phyloP scores from a whole-genome alignment of 495 filamentous ascomycete genomes.

The Eremomyces bilateralis region DNA sequence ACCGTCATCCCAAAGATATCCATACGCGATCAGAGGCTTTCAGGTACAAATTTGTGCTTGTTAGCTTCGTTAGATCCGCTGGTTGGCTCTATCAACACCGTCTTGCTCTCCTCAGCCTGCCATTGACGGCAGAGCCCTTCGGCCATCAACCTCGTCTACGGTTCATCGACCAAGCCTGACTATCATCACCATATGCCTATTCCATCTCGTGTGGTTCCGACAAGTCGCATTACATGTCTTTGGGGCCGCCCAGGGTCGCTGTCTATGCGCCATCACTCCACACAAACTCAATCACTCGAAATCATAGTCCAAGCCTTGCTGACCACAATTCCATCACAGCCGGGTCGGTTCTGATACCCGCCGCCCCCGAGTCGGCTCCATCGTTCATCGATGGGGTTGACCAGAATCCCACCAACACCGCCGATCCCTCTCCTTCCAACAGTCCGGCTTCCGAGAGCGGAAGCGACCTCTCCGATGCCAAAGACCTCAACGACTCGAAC shows the following conservation, averaged over 20 bases:
- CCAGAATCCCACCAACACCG: constrained; percentile 25
- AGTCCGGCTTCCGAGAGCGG: constrained; percentile 28
- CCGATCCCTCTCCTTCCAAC: constrained; percentile 24
- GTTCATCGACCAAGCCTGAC: no score
- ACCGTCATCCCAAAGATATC: no score
- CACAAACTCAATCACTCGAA: no score
- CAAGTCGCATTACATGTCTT: constrained; percentile 7
- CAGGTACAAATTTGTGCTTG: no score
- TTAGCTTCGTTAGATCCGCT: no score
- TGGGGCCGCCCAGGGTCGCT: constrained; percentile 15
- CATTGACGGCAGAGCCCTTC: no score
- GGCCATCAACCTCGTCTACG: no score
- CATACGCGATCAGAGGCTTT: no score
- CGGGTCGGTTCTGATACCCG: constrained; percentile 17
- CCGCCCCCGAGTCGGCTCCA: constrained; percentile 17
- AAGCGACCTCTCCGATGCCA: constrained; percentile 20
- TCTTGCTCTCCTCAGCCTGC: no score
- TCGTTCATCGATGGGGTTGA: constrained; percentile 14
- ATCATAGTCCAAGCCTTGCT: no score
- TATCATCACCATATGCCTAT: constrained; percentile 8
- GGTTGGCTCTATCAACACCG: no score
- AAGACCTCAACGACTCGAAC: constrained; percentile 17
- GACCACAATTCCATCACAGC: constrained; percentile 14
- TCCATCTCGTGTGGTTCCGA: constrained; percentile 3
- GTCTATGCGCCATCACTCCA: no score